Conservation (phyloP, 2,329 filamentous ascomycete genomes). For the Clarireedia homoeocarpa region DNA sequence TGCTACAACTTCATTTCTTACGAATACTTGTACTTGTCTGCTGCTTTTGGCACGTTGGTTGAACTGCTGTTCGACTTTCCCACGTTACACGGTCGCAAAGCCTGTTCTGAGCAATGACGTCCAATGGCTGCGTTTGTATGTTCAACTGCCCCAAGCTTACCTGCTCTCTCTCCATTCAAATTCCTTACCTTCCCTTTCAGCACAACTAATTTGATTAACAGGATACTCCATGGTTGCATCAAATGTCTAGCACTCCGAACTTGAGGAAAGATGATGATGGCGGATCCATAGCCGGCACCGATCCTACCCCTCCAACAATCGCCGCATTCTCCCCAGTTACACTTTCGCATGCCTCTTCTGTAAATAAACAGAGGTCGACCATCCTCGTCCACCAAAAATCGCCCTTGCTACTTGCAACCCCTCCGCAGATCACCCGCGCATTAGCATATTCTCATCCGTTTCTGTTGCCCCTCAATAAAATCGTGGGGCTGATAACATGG, state of each 20-base stretch:
- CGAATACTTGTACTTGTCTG: background rate
- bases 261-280: conserved; percentile 25
- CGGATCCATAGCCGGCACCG: conserved; percentile 17
- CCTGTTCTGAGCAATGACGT: conserved; percentile 26
- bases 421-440: conserved; percentile 87
- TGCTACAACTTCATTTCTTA: too few species aligned
- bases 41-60: background rate
- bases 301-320: conserved; percentile 60
- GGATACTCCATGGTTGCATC: conserved; percentile 31
- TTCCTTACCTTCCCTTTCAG: background rate
- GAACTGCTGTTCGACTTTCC: background rate
- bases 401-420: conserved; percentile 83
- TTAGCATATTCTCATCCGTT: conserved; percentile 96
- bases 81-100: conserved; percentile 4
- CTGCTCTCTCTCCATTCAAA: conserved; percentile 1
- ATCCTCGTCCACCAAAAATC: conserved; percentile 97
- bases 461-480: conserved; percentile 76
- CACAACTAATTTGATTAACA: conserved; percentile 16
- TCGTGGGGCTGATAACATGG: conserved; percentile 85
- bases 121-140: conserved; percentile 31
- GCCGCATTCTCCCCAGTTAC: conserved; percentile 86
- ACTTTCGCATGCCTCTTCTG: conserved; percentile 53
- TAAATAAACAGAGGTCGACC: conserved; percentile 73
- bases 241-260: conserved; percentile 28
- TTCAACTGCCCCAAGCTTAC: conserved; percentile 9